Base-by-base conservation (phyloP, 148 eudicot genomes). In the Arbutus unedo region DNA sequence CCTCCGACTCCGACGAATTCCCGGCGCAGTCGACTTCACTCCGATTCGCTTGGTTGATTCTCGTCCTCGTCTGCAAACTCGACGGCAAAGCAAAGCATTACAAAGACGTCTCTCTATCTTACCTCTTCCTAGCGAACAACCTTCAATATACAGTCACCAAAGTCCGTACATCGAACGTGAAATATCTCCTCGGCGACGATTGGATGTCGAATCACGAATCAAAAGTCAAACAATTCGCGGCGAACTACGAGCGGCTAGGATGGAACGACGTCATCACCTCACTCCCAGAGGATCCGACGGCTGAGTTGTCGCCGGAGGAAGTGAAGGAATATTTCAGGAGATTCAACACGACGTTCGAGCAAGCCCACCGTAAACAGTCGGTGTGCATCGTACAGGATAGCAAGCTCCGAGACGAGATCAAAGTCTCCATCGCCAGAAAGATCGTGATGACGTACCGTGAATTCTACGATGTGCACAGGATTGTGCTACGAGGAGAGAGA, bases 51-150 rank as follows among this genome's bases (percentile, higher is more conserved):
- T 94, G 98, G 98, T 82, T 93, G 9, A 84, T 93, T 13, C 85
- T 93, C 25, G 86, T 92, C 23, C 87, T 94, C 10, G 85, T 94
- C 2, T 89, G 94, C 84, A 93, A 92, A 76, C 81, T 94, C 55
- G 96, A 94, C 82, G 79, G 80, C 1, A 96, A 93, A 38, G 88
- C 96, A 0, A 91, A 91, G 82, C 81, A 87, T 18, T 93, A 91
- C 90, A 89, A 90, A 70, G 98, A 96, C 15, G 86, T 88, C 0
- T 87, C 98, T 8, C 85, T 89, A 8, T 78, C 93, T 0, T 96
- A 94, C 79, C 83, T 96, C 4, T 94, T 94, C 79, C 82, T 96
- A 11, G 97, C 94, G 4, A 96, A 92, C 81, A 96, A 96, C 43
- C 85, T 93, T 50, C 96, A 88, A 57, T 87, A 90, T 83, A 83